Evolutionary conservation across 2,329 filamentous ascomycete species (phyloP).

Genomic region (Alternaria burnsii): DNA sequence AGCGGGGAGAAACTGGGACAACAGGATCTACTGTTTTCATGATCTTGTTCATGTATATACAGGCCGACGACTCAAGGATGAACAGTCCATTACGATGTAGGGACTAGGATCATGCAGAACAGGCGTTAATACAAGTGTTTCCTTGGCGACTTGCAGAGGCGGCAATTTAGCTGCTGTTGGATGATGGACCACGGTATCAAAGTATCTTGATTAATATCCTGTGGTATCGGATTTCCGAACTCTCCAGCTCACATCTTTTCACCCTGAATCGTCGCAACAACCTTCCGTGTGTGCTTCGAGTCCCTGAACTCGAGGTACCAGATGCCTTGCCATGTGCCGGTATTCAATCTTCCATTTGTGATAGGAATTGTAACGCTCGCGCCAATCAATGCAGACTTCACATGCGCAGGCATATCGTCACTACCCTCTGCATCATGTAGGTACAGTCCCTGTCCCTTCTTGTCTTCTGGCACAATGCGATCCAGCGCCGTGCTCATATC

Average conservation of each 20-base stretch:
- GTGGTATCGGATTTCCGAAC: neutral
- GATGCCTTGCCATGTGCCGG: constrained; percentile 84
- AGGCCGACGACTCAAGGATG: neutral
- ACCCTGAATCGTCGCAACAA: constrained; percentile 94
- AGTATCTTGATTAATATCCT: neutral
- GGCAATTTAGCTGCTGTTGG: neutral
- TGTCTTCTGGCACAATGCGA: constrained; percentile 84
- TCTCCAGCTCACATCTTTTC: constrained; percentile 64
- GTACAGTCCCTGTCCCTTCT: constrained; percentile 67
- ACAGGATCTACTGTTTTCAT: neutral
- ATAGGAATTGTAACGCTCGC: constrained; percentile 93
- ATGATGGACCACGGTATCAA: neutral
- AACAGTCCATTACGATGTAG: neutral
- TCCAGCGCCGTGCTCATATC: constrained; percentile 97
- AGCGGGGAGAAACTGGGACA: neutral
- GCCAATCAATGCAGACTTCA: constrained; percentile 89
- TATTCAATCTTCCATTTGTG: constrained; percentile 78
- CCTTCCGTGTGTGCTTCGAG: constrained; percentile 76
- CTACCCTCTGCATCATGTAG: constrained; percentile 83
- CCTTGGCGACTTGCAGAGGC: neutral
- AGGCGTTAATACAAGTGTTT: neutral
- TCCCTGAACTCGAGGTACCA: constrained; percentile 93
- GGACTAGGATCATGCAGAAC: neutral
- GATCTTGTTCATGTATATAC: neutral
- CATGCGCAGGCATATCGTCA: constrained; percentile 97